Percentiles rank a stretch among this genome's conserved stretches.
Conservation (phyloP, 1,284 basidiomycete genomes). For the Leucoagaricus sp. region DNA sequence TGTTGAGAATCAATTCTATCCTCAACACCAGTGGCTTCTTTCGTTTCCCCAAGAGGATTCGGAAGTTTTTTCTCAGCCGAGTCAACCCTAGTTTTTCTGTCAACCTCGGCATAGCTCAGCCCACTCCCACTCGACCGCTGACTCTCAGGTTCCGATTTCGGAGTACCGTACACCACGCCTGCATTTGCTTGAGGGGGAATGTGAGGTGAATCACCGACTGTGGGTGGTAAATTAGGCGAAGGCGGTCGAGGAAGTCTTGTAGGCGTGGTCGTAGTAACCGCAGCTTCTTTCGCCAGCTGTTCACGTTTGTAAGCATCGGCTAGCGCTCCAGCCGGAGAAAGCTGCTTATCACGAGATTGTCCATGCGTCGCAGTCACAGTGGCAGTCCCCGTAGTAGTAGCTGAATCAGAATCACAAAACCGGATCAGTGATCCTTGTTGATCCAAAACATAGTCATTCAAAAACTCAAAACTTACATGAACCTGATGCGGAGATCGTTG, state of each 20-base stretch:
- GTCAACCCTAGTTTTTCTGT: not conserved
- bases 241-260: not conserved
- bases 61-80: not conserved
- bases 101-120: conserved; percentile 6
- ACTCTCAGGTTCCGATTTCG: not conserved
- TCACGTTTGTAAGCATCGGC: conserved; percentile 12
- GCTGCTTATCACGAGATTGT: conserved; percentile 1
- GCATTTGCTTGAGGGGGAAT: not conserved
- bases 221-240: not conserved
- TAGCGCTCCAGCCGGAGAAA: conserved; percentile 7
- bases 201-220: not conserved
- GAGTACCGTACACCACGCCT: no score
- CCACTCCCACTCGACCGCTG: conserved; percentile 2
- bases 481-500: conserved; percentile 6
- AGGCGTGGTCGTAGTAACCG: not conserved
- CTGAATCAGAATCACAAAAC: not conserved
- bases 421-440: not conserved
- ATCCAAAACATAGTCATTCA: not conserved
- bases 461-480: not conserved
- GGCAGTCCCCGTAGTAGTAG: not conserved
- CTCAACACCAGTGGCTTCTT: not conserved
- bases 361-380: not conserved
- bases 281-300: not conserved
- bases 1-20: not conserved
- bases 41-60: not conserved